Base-by-base conservation (phyloP, 257 asterid genomes). In the Mitragyna speciosa region DNA sequence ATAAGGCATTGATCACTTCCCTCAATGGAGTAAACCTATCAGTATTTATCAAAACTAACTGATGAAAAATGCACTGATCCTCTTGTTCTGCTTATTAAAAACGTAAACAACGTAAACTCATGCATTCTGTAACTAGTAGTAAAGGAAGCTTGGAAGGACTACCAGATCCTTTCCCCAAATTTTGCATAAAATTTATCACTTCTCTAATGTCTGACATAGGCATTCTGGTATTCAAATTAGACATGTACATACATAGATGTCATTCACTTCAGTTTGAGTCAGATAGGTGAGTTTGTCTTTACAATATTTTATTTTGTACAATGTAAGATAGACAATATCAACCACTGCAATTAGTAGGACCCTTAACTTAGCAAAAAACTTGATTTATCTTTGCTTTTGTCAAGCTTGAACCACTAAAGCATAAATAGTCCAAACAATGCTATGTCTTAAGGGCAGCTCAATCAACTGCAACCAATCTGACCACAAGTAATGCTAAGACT, bases 1-100 rank as follows among this genome's bases (percentile, higher is more conserved):
- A 96, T 92, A 69, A 96, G 95, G 90, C 99, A 96, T 81, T 92
- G 98, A 87, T 96, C 98, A 76, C 91, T 90, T 65, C 91, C 95
- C 81, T 92, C 98, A 48, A 96, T 96, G 45, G 97, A 94, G 89
- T 96, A 96, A 77, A 96, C 99, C 99, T 94, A 91, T 80, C 75
- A 76, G 80, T 64, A 52, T 36, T 36, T 52, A 69, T 77, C 6
- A 6, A 75, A 73, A 69, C 80, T 49, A 24, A 69, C 80, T 49
- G 24, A 45, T 72, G 58, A 84, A 63, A 68, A 41, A 76, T 47
- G 72, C 59, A 59, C 56, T 15, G n/a, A 61, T 65, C 41, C 36
- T 36, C 28, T 33, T 2, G 22, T 70, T 69, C 63, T 16, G 30
- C n/a, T 26, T 33, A 45, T 63, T 26, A 30, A 48, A 47, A 75